A percentile compares a stretch with the other conserved stretches of the same genome.
Evolutionary conservation across 805 yeast genomes (phyloP).

Genomic region (Cyberlindnera americana): DNA sequence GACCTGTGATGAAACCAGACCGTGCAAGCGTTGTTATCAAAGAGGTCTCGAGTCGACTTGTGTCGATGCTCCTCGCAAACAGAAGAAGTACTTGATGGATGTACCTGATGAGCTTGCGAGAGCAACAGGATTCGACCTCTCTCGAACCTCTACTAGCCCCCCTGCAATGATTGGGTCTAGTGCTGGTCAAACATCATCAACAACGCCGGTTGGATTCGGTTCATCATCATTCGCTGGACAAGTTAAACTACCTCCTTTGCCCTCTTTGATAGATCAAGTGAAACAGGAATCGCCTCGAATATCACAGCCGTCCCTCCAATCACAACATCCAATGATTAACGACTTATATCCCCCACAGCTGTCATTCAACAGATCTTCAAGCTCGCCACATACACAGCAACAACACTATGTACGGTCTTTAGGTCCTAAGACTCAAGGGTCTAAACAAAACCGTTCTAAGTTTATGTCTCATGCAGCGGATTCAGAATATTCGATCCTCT

Average conservation of each 20-base stretch:
- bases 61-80: slow-evolving; percentile 85
- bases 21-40: slow-evolving; percentile 74
- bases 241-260: slow-evolving; percentile 8
- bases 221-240: background rate
- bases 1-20: slow-evolving; percentile 82
- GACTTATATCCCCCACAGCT: slow-evolving; percentile 15
- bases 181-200: background rate
- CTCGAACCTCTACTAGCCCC: slow-evolving; percentile 2
- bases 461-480: slow-evolving; percentile 71
- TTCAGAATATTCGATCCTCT: slow-evolving; percentile 65
- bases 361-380: slow-evolving; percentile 2
- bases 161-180: background rate
- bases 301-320: background rate
- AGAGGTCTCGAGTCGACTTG: slow-evolving; percentile 70
- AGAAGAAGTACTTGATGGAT: slow-evolving; percentile 75
- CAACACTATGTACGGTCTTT: slow-evolving; percentile 17
- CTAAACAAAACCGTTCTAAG: slow-evolving; percentile 27
- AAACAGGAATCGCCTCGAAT: background rate
- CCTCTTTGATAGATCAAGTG: slow-evolving; percentile 5
- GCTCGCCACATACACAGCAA: slow-evolving; percentile 15
- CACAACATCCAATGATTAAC: slow-evolving; percentile 4
- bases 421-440: slow-evolving; percentile 8
- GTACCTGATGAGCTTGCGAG: slow-evolving; percentile 31
- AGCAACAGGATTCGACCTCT: background rate
- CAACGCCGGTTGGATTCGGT: background rate